Conservation (phyloP, 441 rosid genomes). For the Croton setiger region DNA sequence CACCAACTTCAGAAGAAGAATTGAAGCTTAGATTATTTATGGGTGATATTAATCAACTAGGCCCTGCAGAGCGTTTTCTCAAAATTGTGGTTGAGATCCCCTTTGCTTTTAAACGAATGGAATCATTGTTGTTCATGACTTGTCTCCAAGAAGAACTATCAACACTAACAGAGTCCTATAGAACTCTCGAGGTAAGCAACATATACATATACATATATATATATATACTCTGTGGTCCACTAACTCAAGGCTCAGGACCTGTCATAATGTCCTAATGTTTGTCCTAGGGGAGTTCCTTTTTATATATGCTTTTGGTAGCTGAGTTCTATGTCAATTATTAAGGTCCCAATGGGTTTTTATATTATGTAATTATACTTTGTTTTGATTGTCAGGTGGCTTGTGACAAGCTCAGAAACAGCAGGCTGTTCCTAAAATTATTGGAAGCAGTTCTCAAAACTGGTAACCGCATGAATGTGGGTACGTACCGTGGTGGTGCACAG, state of each 20-base stretch:
- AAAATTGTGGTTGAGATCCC: conserved; percentile 81
- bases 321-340: background rate
- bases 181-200: conserved; percentile 65
- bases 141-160: conserved; percentile 72
- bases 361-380: conserved; percentile 7
- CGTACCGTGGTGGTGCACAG: conserved; percentile 93
- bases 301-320: background rate
- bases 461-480: conserved; percentile 95
- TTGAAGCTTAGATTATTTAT: conserved; percentile 76
- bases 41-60: conserved; percentile 72
- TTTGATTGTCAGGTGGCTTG: conserved; percentile 60
- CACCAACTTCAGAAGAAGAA: conserved; percentile 87
- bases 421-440: conserved; percentile 82
- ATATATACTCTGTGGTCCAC: background rate
- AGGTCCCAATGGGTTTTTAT: background rate
- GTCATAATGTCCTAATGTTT: background rate
- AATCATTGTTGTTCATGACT: conserved; percentile 74
- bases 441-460: conserved; percentile 99
- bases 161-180: conserved; percentile 55
- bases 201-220: conserved; percentile 4
- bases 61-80: conserved; percentile 90
- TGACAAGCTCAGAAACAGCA: conserved; percentile 69
- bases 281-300: background rate
- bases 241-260: background rate
- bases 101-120: conserved; percentile 73